phyloP scores from a whole-genome alignment of 2,329 filamentous ascomycete genomes.

The Hypoxylon sp. region DNA sequence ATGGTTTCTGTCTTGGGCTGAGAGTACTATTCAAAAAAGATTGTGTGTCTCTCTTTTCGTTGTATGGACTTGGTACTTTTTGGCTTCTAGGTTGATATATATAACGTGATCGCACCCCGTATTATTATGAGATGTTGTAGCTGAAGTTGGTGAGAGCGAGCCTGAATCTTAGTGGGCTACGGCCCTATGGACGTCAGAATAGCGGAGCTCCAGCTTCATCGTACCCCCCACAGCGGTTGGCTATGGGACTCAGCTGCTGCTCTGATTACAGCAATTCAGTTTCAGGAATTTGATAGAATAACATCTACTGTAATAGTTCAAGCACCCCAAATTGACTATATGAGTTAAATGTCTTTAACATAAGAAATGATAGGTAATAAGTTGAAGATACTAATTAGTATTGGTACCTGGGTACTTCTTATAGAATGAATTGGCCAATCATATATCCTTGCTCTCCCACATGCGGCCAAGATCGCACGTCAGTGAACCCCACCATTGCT shows the following conservation, averaged over 20 bases:
- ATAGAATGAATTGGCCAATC: conserved; percentile 16
- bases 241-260: too few species aligned
- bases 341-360: neutral
- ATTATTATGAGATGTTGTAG: too few species aligned
- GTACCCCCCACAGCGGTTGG: conserved; percentile 28
- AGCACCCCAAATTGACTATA: too few species aligned
- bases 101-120: neutral
- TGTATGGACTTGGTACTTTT: too few species aligned
- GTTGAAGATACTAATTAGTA: neutral
- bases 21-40: too few species aligned
- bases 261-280: too few species aligned
- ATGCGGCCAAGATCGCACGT: conserved; percentile 24
- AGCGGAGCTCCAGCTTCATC: conserved; percentile 29
- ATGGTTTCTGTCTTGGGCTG: conserved; percentile 8
- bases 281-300: neutral
- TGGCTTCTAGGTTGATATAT: too few species aligned
- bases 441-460: conserved; percentile 24
- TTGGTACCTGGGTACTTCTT: conserved; percentile 5
- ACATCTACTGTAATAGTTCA: too few species aligned
- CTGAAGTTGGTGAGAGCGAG: too few species aligned
- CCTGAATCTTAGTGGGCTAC: conserved; percentile 12
- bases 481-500: conserved; percentile 16
- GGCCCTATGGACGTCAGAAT: conserved; percentile 33
- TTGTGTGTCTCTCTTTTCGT: too few species aligned
- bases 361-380: neutral